Evolutionary conservation across 306 rosid genomes (phyloP).

Genomic region (Nissolia schottii): DNA sequence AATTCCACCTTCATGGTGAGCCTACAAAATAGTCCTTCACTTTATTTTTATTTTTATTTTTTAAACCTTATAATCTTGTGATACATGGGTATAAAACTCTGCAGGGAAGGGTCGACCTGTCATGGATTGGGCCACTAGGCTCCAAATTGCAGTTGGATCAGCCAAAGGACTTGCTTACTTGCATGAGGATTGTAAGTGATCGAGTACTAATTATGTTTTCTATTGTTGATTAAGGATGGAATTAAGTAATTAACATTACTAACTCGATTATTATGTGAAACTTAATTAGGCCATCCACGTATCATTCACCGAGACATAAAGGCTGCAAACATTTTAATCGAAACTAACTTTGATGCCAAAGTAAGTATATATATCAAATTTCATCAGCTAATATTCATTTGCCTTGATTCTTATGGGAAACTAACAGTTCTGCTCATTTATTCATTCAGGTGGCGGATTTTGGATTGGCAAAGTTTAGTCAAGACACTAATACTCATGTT

Average conservation of each 20-base stretch:
- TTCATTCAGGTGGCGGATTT: slow-evolving; percentile 80
- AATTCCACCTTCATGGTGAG: slow-evolving; percentile 76
- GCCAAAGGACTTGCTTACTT: slow-evolving; percentile 94
- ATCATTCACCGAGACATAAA: slow-evolving; percentile 92
- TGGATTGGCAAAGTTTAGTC: slow-evolving; percentile 81
- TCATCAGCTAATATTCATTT: not conserved
- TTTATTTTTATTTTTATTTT: not conserved
- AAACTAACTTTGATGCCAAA: slow-evolving; percentile 73
- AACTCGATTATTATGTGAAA: not conserved
- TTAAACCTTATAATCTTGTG: too few relatives aligned
- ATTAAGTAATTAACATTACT: not conserved
- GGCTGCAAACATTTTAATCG: slow-evolving; percentile 74
- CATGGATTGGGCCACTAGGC: slow-evolving; percentile 64
- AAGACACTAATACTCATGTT: slow-evolving; percentile 66
- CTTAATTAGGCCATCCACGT: slow-evolving; percentile 75
- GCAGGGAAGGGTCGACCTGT: slow-evolving; percentile 50
- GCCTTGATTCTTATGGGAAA: not conserved
- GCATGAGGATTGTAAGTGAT: slow-evolving; percentile 84
- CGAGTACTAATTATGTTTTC: not conserved
- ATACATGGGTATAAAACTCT: too few relatives aligned
- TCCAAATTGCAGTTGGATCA: slow-evolving; percentile 71
- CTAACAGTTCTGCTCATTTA: not conserved
- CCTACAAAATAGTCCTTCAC: too few relatives aligned
- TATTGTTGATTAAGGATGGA: not conserved
- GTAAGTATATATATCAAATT: slow-evolving; percentile 32